Evolutionary conservation across 2,329 filamentous ascomycete species (phyloP).

Genomic region (Xylaria sp.): DNA sequence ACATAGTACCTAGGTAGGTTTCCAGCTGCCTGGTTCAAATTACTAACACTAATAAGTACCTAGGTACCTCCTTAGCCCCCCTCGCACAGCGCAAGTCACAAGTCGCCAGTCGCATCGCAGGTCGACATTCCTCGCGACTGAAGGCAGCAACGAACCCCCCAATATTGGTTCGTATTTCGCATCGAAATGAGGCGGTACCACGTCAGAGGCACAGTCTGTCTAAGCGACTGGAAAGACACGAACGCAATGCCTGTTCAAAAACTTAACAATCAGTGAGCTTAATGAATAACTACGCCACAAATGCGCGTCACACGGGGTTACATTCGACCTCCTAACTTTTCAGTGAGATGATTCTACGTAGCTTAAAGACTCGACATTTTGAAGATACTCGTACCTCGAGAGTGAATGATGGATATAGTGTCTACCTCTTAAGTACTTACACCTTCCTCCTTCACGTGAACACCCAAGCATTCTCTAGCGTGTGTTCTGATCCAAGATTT

Average conservation of each 20-base stretch:
- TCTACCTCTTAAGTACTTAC: too few species aligned
- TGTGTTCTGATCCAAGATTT: neutral
- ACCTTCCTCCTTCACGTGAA: too few species aligned
- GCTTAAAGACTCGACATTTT: too few species aligned
- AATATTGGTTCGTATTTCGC: neutral
- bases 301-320: neutral
- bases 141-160: neutral
- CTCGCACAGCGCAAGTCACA: neutral
- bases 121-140: neutral
- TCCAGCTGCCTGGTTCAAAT: neutral
- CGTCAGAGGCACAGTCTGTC: neutral
- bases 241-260: neutral
- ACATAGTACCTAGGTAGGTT: neutral
- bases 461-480: neutral
- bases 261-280: slow-evolving; percentile 1
- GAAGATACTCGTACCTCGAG: too few species aligned
- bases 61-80: too few species aligned
- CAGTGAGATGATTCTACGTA: too few species aligned
- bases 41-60: too few species aligned
- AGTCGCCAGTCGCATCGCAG: neutral
- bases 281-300: neutral
- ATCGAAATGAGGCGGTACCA: neutral
- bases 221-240: neutral
- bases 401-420: too few species aligned
- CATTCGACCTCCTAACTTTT: too few species aligned